phyloP scores from a whole-genome alignment of 2,329 filamentous ascomycete genomes.

The Colletotrichum horii region DNA sequence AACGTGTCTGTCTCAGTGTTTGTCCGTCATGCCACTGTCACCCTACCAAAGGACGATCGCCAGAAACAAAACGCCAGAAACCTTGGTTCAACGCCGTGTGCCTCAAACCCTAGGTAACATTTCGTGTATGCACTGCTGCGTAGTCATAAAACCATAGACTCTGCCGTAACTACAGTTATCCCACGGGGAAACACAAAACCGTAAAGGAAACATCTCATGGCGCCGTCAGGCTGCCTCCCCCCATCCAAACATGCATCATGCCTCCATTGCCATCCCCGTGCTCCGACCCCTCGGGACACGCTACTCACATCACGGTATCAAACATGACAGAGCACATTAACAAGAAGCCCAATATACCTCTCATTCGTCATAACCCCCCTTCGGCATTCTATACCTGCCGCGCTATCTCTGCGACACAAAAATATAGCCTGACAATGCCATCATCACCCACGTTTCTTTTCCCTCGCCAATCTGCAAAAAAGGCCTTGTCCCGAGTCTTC shows the following conservation, averaged over 20 bases:
- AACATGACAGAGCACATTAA: background rate
- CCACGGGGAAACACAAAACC: background rate
- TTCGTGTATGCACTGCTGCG: background rate
- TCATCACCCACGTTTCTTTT: background rate
- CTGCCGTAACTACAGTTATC: background rate
- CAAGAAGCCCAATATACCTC: background rate
- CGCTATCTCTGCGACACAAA: background rate
- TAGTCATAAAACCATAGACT: background rate
- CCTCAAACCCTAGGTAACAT: background rate
- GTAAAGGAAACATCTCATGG: background rate
- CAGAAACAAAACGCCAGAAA: background rate
- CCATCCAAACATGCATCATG: constrained; percentile 5
- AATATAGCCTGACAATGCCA: background rate
- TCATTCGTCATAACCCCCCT: background rate
- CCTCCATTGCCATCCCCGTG: background rate
- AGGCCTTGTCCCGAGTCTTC: background rate
- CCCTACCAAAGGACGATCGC: background rate
- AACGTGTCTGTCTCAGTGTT: background rate
- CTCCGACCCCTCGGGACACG: background rate
- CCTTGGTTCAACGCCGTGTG: background rate
- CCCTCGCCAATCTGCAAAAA: background rate
- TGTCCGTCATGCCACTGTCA: background rate
- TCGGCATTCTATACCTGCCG: background rate
- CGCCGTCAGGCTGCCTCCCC: background rate
- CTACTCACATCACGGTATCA: background rate